These are phyloP conservation scores for Microbotryum lychnidis-dioicae DNA, from an alignment of 1,284 basidiomycete species.

Conservation along the genomic window DNA sequence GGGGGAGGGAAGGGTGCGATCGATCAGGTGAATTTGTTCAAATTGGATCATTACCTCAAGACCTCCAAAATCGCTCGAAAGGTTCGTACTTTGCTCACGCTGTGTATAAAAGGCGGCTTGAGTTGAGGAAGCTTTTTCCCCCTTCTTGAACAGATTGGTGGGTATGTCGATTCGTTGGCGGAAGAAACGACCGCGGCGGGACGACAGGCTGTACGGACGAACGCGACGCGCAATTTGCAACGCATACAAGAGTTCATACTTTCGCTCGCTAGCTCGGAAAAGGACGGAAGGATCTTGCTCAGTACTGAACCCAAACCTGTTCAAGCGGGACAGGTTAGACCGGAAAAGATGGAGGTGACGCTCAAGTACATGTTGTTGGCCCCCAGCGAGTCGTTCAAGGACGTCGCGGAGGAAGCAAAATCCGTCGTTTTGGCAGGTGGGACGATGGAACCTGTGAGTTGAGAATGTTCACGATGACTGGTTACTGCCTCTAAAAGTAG, in stretches of 20 bases:
- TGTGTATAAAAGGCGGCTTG: too few relatives aligned
- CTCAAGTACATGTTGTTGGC: slow-evolving; percentile 93
- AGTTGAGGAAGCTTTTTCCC: background rate
- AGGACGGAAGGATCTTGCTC: slow-evolving; percentile 54
- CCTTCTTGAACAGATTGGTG: slow-evolving; percentile 38
- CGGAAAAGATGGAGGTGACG: slow-evolving; percentile 43
- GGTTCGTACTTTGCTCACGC: slow-evolving; percentile 18
- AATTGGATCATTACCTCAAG: slow-evolving; percentile 73
- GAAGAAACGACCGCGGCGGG: slow-evolving; percentile 46
- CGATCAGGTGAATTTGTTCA: slow-evolving; percentile 41
- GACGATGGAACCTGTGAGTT: slow-evolving; percentile 84
- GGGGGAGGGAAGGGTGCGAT: slow-evolving; percentile 32
- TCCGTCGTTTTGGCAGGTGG: slow-evolving; percentile 85
- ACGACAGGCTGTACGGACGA: slow-evolving; percentile 54
- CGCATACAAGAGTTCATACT: slow-evolving; percentile 76
- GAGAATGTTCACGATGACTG: too few relatives aligned
- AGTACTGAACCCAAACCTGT: slow-evolving; percentile 16
- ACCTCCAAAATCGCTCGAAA: slow-evolving; percentile 67
- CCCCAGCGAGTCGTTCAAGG: slow-evolving; percentile 74
- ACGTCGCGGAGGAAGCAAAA: slow-evolving; percentile 69
- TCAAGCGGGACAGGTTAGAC: background rate
- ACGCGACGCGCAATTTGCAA: slow-evolving; percentile 48
- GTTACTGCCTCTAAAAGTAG: background rate
- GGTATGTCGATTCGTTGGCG: slow-evolving; percentile 37
- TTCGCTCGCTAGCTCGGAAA: slow-evolving; percentile 67